Percentiles rank a stretch among this genome's conserved stretches.
These are phyloP conservation scores for Cytospora schulzeri DNA, from an alignment of 2,329 filamentous ascomycete species.

Conservation along the genomic window DNA sequence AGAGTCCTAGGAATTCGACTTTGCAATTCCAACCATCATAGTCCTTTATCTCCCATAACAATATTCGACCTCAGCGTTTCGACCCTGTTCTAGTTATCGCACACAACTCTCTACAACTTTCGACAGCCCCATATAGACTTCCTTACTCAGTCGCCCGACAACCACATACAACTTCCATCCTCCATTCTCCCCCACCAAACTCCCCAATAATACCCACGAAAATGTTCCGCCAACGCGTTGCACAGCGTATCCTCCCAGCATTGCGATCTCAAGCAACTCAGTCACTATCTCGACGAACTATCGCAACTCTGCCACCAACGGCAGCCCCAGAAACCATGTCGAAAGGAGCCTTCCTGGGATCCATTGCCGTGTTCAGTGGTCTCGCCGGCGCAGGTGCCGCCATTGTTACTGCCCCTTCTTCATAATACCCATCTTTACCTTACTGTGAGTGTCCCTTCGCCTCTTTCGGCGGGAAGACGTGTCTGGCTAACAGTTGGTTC, in stretches of 20 bases:
- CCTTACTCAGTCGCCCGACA: too few relatives aligned
- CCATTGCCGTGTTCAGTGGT: slow-evolving; percentile 10
- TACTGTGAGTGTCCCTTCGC: background rate
- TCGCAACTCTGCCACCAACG: slow-evolving; percentile 1
- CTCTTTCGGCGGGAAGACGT: background rate
- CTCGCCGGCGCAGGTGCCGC: slow-evolving; percentile 4
- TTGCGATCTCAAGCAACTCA: background rate
- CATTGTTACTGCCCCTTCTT: background rate
- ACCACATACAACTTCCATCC: too few relatives aligned
- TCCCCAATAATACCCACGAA: background rate
- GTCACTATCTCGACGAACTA: slow-evolving; percentile 3
- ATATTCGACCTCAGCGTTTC: too few relatives aligned
- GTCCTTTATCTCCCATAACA: too few relatives aligned
- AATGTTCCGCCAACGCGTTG: slow-evolving; percentile 17
- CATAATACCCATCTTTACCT: background rate
- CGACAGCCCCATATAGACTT: too few relatives aligned
- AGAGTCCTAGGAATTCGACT: too few relatives aligned
- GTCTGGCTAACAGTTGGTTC: background rate
- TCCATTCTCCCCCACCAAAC: too few relatives aligned
- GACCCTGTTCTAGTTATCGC: background rate
- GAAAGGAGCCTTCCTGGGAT: slow-evolving; percentile 1
- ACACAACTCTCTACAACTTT: background rate
- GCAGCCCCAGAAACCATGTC: background rate
- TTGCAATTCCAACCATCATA: too few relatives aligned
- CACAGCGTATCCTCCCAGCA: slow-evolving; percentile 14